Evolutionary conservation across 345 rosid species (phyloP), one percentile per base, ranked within the genome.

Genomic region (Populus euphratica): DNA sequence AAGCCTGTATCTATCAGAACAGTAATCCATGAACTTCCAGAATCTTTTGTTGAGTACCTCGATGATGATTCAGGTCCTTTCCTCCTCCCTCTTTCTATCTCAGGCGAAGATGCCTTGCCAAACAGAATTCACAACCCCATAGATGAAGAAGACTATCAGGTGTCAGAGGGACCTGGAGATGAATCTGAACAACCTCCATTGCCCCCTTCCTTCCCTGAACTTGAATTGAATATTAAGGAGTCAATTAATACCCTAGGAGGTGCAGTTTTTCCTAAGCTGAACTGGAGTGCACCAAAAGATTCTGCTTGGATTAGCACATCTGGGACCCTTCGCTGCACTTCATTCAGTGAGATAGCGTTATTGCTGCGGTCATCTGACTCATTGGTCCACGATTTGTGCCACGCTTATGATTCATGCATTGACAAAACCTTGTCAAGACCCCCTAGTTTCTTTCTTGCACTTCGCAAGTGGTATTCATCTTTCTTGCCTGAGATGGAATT

Each of bases 241-340:
- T 90, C 95, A 31, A 88, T 93, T n/a, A 82, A 85, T 87, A 72
- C 81, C 71, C 87, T 94, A 25, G 97, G 97, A 5, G 94, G 94
- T 12, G 77, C 90, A 0, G 80, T 90, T 16, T 88, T 94, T 65
- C 97, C 97, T 7, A 93, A 94, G 84, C 81, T 93, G 73, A 94
- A 91, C 73, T 94, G 98, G 98, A 93, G 97, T 72, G 88, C 98
- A 16, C 98, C 97, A 16, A 94, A 94, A 80, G 98, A 94, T 9
- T 80, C 97, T 49, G 92, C 97, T 29, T 93, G 98, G 97, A 94
- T 94, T 33, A 90, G 95, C 79, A 71, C 94, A 27, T 83, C 88
- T 4, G 94, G 89, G 78, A 84, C 86, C 70, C 91, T 93, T 11
- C 85, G 91, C 35, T 91, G 98, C 80, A 74, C 90, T 47, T 86